Conservation (phyloP, 176 grass and related monocot genomes). For the Triticum turgidum region DNA sequence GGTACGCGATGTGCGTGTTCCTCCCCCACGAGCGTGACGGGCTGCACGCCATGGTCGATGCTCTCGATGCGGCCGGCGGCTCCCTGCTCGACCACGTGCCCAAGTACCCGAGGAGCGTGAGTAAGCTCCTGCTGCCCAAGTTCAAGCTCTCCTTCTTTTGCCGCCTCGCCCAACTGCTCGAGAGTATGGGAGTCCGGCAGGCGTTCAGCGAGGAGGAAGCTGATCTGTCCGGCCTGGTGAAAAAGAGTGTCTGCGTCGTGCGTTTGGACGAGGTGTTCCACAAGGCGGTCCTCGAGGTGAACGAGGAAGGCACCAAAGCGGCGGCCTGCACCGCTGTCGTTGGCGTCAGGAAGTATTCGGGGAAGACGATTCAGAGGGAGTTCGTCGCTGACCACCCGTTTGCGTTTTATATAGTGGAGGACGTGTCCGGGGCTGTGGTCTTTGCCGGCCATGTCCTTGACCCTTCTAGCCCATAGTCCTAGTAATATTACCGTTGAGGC, state of each 20-base stretch:
- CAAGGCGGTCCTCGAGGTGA: background rate
- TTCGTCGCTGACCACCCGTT: slow-evolving; percentile 2
- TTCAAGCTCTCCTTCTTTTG: slow-evolving; percentile 2
- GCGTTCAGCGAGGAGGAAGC: background rate
- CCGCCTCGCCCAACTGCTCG: background rate
- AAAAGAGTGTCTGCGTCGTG: background rate
- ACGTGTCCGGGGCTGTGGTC: background rate
- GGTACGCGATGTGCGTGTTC: slow-evolving; percentile 29
- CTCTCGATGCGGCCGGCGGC: background rate
- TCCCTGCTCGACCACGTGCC: background rate
- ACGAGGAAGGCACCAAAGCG: background rate
- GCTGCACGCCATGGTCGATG: background rate
- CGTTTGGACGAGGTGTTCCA: slow-evolving; percentile 2
- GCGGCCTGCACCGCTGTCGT: background rate
- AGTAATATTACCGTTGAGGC: background rate
- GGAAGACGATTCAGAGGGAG: background rate
- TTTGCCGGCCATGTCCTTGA: slow-evolving; percentile 1
- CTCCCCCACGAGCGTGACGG: slow-evolving; percentile 25
- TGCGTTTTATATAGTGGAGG: slow-evolving; percentile 2
- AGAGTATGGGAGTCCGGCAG: background rate
- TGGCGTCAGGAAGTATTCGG: background rate
- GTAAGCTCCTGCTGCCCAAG: background rate
- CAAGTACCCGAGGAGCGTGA: background rate
- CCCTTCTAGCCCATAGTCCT: background rate
- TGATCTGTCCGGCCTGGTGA: background rate